phyloP scores from a whole-genome alignment of 305 asterid genomes.

The Fraxinus sp. region DNA sequence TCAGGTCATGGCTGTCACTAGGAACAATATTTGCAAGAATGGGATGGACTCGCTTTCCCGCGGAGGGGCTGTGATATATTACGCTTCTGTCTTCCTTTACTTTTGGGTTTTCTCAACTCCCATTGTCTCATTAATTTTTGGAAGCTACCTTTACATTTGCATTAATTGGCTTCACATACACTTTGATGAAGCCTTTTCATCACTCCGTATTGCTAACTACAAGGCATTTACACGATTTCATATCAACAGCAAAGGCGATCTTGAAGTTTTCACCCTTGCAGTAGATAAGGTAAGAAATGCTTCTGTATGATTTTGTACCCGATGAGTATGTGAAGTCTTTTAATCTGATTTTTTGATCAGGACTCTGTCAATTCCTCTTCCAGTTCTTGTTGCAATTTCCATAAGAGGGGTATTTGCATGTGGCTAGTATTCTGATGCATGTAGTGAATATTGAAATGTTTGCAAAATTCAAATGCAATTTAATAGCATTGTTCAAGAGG shows the following conservation, averaged over 20 bases:
- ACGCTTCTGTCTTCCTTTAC: constrained; percentile 92
- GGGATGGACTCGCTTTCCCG: constrained; percentile 86
- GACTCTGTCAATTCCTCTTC: background rate
- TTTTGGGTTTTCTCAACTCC: constrained; percentile 99
- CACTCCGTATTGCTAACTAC: constrained; percentile 94
- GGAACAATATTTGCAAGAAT: constrained; percentile 78
- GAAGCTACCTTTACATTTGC: constrained; percentile 94
- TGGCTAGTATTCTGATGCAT: background rate
- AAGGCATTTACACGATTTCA: constrained; percentile 94
- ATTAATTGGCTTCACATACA: constrained; percentile 97
- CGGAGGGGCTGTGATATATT: constrained; percentile 77
- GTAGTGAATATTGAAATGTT: background rate
- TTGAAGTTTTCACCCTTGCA: constrained; percentile 93
- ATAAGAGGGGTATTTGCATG: background rate
- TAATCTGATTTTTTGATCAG: background rate
- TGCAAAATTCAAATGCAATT: background rate
- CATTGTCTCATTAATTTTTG: constrained; percentile 83
- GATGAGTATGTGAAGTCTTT: background rate
- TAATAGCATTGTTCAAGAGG: background rate
- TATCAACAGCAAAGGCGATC: constrained; percentile 65
- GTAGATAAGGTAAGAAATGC: constrained; percentile 75
- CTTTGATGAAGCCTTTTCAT: constrained; percentile 98
- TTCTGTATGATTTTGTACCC: background rate
- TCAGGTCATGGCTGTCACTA: constrained; percentile 95
- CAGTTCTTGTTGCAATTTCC: constrained; percentile 1